Evolutionary conservation across 441 rosid genomes (phyloP), one percentile per base, ranked within the genome.

Genomic region (Bruguiera hainesii): DNA sequence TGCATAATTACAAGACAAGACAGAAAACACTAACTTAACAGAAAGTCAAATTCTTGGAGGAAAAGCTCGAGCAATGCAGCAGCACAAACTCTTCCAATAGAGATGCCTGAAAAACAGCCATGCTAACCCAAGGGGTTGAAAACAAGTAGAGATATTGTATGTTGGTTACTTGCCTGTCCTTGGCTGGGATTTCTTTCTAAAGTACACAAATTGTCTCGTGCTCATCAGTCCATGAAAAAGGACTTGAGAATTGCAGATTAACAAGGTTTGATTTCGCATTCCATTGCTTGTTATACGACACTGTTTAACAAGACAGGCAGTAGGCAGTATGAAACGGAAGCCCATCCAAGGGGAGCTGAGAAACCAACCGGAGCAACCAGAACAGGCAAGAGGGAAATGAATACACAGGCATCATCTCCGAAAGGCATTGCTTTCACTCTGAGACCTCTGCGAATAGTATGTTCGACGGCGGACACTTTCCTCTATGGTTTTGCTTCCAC

Each of bases 381-480:
- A 61, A 46, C 35, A 29, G 26, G 26, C 23, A 56, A 51, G 42
- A 42, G 25, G 29, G 26, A 18, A 58, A 33, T 33, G 37, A 37
- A 39, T 23, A 23, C 9, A 23, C 25, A 48, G 18, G 48, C 48
- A 70, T 83, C 76, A 85, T 3, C 96, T 91, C 23, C 96, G 82
- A 66, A 94, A 94, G 33, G 96, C 96, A 78, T 88, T 89, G 79
- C 96, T 84, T 78, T 86, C 85, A 19, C 75, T 73, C 13, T 76
- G 91, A 58, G 77, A 72, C 73, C 86, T 82, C 69, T 89, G 99
- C 7, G 84, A 90, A 69, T 87, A 91, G 72, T 85, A 80, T 16
- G 89, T 78, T 71, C 97, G 72, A 20, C 98, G 96, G 21, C 96
- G 92, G 15, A 94, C 98, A 11, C 96, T 94, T 78, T 88, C 97